phyloP scores from a whole-genome alignment of 2,329 filamentous ascomycete species.

The Lecanicillium sp. region DNA sequence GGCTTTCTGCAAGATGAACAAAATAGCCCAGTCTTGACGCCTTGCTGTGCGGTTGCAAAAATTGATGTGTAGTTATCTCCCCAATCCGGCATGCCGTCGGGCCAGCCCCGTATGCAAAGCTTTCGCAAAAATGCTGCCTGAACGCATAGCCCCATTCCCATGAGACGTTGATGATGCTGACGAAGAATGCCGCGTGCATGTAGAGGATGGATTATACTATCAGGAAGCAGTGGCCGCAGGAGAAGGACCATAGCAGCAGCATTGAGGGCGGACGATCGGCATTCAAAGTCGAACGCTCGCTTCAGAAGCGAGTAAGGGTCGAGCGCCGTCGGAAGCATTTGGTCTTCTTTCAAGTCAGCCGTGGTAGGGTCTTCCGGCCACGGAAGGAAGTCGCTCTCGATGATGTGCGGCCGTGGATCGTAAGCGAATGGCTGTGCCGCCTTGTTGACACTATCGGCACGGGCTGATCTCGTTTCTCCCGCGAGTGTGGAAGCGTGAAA shows the following conservation, averaged over 20 bases:
- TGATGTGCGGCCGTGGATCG: slow-evolving; percentile 33
- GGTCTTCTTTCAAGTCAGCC: slow-evolving; percentile 23
- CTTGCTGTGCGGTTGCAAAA: slow-evolving; percentile 45
- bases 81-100: slow-evolving; percentile 41
- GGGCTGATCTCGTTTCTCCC: slow-evolving; percentile 10
- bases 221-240: slow-evolving; percentile 48
- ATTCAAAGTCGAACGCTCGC: slow-evolving; percentile 49
- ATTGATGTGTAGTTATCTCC: slow-evolving; percentile 47
- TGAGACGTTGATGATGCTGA: slow-evolving; percentile 53
- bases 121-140: slow-evolving; percentile 56
- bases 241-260: slow-evolving; percentile 55
- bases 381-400: slow-evolving; percentile 52
- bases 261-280: slow-evolving; percentile 47
- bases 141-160: slow-evolving; percentile 50
- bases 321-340: slow-evolving; percentile 30
- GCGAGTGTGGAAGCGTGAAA: slow-evolving; percentile 8
- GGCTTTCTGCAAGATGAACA: slow-evolving; percentile 52
- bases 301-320: slow-evolving; percentile 48
- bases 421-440: slow-evolving; percentile 23
- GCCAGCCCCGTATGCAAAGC: slow-evolving; percentile 51
- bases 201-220: slow-evolving; percentile 44
- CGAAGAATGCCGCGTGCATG: slow-evolving; percentile 49
- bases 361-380: slow-evolving; percentile 52
- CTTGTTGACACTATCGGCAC: slow-evolving; percentile 18
- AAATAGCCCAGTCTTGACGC: slow-evolving; percentile 44